Evolutionary conservation across 768 basidiomycete genomes (phyloP).

Genomic region (Leucosporidium scottii): DNA sequence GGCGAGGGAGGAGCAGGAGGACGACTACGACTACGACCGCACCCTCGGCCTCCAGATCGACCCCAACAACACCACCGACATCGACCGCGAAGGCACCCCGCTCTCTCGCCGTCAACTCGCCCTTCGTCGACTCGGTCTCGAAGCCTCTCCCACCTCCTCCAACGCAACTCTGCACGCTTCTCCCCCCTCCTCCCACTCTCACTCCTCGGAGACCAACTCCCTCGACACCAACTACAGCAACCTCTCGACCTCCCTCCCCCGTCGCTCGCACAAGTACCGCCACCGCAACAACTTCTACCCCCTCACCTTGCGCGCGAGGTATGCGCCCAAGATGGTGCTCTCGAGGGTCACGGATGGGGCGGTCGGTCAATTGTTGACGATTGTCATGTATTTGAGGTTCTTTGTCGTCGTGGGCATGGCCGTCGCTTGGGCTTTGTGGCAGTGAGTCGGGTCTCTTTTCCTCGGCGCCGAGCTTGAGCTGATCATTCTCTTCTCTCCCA

Average conservation of each 20-base stretch:
- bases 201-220: background rate
- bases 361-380: slow-evolving; percentile 3
- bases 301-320: slow-evolving; percentile 16
- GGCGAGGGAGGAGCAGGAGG: background rate
- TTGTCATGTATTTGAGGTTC: slow-evolving; percentile 23
- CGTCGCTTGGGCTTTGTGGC: slow-evolving; percentile 20
- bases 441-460: slow-evolving; percentile 12
- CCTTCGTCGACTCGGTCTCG: background rate
- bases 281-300: slow-evolving; percentile 25
- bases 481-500: background rate
- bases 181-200: background rate
- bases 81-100: background rate
- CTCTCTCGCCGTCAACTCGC: background rate
- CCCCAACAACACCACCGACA: too few species aligned
- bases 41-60: too few species aligned
- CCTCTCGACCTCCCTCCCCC: background rate
- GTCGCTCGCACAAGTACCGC: background rate
- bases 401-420: slow-evolving; percentile 21
- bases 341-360: slow-evolving; percentile 19
- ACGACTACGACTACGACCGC: background rate
- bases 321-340: slow-evolving; percentile 24
- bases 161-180: background rate
- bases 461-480: background rate
- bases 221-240: slow-evolving; percentile 14
- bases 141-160: background rate